Conservation (phyloP, 164 flowering plant genomes). For the Malania oleifera region DNA sequence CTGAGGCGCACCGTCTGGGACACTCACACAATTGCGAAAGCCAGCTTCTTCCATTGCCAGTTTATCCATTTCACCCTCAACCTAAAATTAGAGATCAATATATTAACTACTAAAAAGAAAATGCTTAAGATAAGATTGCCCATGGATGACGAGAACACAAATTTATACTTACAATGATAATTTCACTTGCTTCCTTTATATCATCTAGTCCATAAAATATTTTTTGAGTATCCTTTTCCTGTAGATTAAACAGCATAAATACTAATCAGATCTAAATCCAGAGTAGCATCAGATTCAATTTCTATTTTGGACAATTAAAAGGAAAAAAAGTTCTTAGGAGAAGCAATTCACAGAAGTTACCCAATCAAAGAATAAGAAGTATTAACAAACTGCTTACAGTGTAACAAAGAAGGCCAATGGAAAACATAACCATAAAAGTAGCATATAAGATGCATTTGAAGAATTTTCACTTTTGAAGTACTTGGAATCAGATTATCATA, state of each 20-base stretch:
- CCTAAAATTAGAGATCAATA: constrained; percentile 36
- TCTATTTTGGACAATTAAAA: too few species aligned
- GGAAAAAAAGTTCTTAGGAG: constrained; percentile 3
- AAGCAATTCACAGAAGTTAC: not conserved
- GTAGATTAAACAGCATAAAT: constrained; percentile 15
- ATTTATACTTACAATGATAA: constrained; percentile 62
- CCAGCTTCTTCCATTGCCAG: constrained; percentile 98
- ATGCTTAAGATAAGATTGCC: not conserved
- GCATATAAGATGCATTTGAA: not conserved
- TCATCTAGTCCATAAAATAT: constrained; percentile 88
- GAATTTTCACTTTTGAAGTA: too few species aligned
- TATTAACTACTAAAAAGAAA: not conserved
- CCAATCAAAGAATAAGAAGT: not conserved
- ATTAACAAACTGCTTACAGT: not conserved
- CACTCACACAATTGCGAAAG: constrained; percentile 78
- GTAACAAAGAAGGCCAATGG: not conserved
- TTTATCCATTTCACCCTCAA: constrained; percentile 97
- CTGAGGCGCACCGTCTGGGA: constrained; percentile 89
- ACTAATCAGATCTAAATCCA: not conserved
- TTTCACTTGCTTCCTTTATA: constrained; percentile 53
- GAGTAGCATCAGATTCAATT: too few species aligned
- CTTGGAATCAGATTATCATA: too few species aligned
- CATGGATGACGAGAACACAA: constrained; percentile 2
- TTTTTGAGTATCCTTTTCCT: constrained; percentile 72
- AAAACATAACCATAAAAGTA: not conserved